Evolutionary conservation across 495 filamentous ascomycete genomes (phyloP).

Genomic region (Podospora fimiseda): DNA sequence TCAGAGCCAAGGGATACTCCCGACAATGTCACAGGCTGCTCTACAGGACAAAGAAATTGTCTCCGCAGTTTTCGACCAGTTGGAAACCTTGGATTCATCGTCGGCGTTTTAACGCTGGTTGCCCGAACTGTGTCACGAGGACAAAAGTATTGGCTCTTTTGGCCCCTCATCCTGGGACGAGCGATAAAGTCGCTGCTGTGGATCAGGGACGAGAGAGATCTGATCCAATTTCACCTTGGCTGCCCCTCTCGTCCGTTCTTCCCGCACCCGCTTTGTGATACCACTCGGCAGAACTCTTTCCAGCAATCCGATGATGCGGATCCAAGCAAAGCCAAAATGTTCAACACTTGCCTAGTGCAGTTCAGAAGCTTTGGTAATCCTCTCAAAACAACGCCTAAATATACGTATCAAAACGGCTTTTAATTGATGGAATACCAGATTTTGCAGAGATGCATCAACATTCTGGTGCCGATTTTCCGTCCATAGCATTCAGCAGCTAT

Average conservation of each 20-base stretch:
- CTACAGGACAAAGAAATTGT: not conserved
- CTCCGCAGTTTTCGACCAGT: constrained; percentile 1
- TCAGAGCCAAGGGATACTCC: not conserved
- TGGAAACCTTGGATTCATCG: constrained; percentile 6
- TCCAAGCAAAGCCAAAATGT: too few relatives aligned
- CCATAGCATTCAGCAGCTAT: too few relatives aligned
- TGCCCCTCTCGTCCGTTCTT: not conserved
- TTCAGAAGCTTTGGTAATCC: too few relatives aligned
- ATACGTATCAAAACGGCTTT: too few relatives aligned
- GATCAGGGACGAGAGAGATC: constrained; percentile 8
- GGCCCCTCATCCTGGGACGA: constrained; percentile 8
- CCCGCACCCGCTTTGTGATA: not conserved
- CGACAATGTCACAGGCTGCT: not conserved
- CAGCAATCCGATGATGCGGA: constrained; percentile 19
- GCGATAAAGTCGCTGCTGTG: constrained; percentile 14
- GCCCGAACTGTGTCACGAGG: constrained; percentile 22
- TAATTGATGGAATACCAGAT: too few relatives aligned
- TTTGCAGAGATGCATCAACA: too few relatives aligned
- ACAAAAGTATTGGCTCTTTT: constrained; percentile 16
- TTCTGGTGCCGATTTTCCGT: too few relatives aligned
- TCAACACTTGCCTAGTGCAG: too few relatives aligned
- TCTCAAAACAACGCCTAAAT: too few relatives aligned
- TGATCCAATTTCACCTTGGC: not conserved
- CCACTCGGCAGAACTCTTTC: constrained; percentile 21
- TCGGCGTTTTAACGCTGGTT: constrained; percentile 12